phyloP scores from a whole-genome alignment of 2,329 filamentous ascomycete species.

The Myriosclerotinia curreyana region DNA sequence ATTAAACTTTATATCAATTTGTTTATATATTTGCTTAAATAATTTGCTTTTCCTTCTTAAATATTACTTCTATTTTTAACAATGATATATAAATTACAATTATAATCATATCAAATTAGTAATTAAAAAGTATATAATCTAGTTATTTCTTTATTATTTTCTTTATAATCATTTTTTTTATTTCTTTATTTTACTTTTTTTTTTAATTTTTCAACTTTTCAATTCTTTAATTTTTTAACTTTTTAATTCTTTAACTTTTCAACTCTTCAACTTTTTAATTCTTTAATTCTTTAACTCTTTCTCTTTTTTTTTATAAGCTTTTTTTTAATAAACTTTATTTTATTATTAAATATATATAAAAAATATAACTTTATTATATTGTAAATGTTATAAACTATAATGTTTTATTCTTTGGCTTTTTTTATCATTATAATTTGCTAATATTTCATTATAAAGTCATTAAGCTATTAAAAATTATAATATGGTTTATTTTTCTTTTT shows the following conservation, averaged over 20 bases:
- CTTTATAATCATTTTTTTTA: not conserved
- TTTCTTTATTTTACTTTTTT: not conserved
- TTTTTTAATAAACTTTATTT: too few species aligned
- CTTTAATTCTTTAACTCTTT: not conserved
- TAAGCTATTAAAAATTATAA: not conserved
- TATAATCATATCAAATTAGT: not conserved
- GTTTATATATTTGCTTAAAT: too few species aligned
- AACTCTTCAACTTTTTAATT: not conserved
- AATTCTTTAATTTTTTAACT: too few species aligned
- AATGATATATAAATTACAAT: not conserved
- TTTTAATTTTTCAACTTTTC: not conserved
- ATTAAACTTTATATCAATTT: not conserved
- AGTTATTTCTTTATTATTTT: not conserved
- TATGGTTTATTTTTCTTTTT: not conserved
- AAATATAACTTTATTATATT: not conserved
- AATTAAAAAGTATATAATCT: not conserved
- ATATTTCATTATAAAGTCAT: not conserved
- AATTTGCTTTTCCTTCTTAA: not conserved
- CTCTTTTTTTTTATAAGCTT: too few species aligned
- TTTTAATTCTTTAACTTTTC: too few species aligned
- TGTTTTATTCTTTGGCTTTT: not conserved
- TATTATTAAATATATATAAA: not conserved
- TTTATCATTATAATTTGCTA: not conserved
- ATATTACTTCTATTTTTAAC: not conserved
- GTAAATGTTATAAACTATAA: not conserved